Conservation (phyloP, 2,329 filamentous ascomycete species). For the Aspergillus melleus region DNA sequence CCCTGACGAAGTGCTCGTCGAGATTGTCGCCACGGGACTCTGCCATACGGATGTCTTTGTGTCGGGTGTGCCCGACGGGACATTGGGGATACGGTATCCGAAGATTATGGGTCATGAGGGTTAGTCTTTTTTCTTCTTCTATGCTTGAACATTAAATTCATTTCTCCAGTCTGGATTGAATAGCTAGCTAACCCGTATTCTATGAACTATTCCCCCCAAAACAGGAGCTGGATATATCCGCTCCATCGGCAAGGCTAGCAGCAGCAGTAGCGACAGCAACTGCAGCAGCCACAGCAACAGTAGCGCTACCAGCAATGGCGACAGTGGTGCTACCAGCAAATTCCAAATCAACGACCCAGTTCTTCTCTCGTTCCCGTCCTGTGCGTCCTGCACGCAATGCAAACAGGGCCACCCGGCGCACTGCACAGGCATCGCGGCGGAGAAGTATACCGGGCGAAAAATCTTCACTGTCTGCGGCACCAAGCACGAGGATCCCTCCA, state of each 20-base stretch:
- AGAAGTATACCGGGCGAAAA: slow-evolving; percentile 10
- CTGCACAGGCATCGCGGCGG: slow-evolving; percentile 22
- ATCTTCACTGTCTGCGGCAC: background rate
- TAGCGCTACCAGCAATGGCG: too few relatives aligned
- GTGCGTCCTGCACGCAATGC: slow-evolving; percentile 34
- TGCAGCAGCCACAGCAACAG: too few relatives aligned
- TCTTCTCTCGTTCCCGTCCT: slow-evolving; percentile 37
- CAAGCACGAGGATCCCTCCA: background rate
- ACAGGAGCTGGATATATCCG: slow-evolving; percentile 20
- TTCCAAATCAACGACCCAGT: slow-evolving; percentile 26
- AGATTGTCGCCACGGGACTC: slow-evolving; percentile 17
- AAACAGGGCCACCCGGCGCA: slow-evolving; percentile 25
- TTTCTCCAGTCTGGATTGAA: too few relatives aligned
- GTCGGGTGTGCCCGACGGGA: slow-evolving; percentile 6
- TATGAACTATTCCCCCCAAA: too few relatives aligned
- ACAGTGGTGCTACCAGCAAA: slow-evolving; percentile 2
- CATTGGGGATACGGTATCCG: slow-evolving; percentile 20
- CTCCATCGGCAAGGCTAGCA: slow-evolving; percentile 5
- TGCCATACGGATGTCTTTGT: slow-evolving; percentile 23
- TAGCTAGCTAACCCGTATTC: too few relatives aligned
- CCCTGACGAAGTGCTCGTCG: slow-evolving; percentile 19
- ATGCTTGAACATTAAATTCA: too few relatives aligned
- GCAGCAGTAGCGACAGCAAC: too few relatives aligned
- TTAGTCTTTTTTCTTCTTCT: background rate
- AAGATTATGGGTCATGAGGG: slow-evolving; percentile 32